Conservation (phyloP, 2,329 filamentous ascomycete genomes). For the Trichophyton benhamiae region DNA sequence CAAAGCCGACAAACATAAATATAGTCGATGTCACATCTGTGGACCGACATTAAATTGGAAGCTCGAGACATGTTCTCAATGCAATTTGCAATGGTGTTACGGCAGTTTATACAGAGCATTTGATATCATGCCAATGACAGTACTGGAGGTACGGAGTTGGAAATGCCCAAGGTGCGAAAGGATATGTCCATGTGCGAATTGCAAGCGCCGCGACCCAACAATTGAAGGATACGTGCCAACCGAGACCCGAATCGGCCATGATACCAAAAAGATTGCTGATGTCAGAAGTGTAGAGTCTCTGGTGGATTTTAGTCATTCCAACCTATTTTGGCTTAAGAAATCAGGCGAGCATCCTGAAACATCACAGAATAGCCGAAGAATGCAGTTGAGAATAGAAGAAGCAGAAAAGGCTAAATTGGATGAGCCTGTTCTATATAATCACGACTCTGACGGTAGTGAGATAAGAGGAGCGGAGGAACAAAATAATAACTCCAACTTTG, state of each 20-base stretch:
- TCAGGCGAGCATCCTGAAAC: conserved; percentile 35
- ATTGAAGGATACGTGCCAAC: conserved; percentile 74
- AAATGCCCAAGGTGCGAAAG: conserved; percentile 74
- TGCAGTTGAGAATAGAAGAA: conserved; percentile 40
- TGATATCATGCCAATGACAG: conserved; percentile 71
- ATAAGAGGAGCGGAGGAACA: conserved; percentile 8
- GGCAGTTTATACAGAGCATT: conserved; percentile 86
- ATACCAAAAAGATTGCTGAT: conserved; percentile 82
- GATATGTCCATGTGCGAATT: conserved; percentile 77
- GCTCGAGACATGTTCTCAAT: conserved; percentile 67
- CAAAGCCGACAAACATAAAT: conserved; percentile 36
- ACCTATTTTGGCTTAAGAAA: conserved; percentile 67
- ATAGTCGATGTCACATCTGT: conserved; percentile 66
- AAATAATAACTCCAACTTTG: not conserved
- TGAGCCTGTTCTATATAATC: conserved; percentile 35
- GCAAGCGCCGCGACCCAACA: conserved; percentile 50
- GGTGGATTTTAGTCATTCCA: conserved; percentile 82
- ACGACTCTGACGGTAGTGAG: conserved; percentile 21
- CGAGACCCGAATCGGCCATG: conserved; percentile 76
- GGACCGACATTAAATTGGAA: conserved; percentile 67
- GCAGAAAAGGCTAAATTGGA: conserved; percentile 41
- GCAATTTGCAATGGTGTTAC: conserved; percentile 73
- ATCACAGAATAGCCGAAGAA: conserved; percentile 24
- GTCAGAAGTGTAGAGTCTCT: conserved; percentile 79
- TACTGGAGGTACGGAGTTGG: conserved; percentile 74